Base-by-base conservation (phyloP, 768 basidiomycete genomes). In the Amanita rubescens region DNA sequence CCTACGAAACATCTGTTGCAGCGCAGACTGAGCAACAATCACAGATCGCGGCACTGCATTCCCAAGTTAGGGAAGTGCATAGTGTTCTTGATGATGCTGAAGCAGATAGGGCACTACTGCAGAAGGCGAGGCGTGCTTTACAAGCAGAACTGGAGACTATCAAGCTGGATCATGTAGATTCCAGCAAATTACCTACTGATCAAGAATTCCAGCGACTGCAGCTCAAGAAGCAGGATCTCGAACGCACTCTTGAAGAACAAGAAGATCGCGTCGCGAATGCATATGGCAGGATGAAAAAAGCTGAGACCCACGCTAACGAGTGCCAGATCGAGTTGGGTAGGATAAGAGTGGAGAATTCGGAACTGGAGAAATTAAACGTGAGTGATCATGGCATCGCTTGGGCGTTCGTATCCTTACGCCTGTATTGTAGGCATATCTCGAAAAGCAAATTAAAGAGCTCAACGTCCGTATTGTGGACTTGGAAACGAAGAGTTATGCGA, bases 371-470 rank as follows among this genome's bases (percentile, higher is more conserved):
- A 63, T 69, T 78, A 45, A 94, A 93, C 61, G 90, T 91, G 58
- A 58, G 72, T 59, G 3, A 5, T 27, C 8, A 17, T 15, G 17
- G 33, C 22, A 30, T 51, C 49, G 24, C 42, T 34, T 19, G 38
- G 7, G 9, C n/a, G 48, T 25, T 14, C 8, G 20, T 34, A 15
- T 24, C 48, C 58, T 25, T 59, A 41, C 44, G 50, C 38, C 34
- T 39, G 59, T 8, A 35, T 33, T 51, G 33, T 55, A 94, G 91
- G 88, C 87, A 10, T 81, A 76, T 57, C 73, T 94, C 15, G 90
- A 93, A 71, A 92, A 90, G 63, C 86, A 90, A 62, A 75, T 87
- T 63, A 91, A 90, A 62, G 91, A 92, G 49, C 69, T 92, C 30
- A 90, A 90, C 56, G 78, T 90, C 38, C 85, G 84, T 37, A 82